A percentile compares a stretch with the other conserved stretches of the same genome.
Conservation (phyloP, 345 rosid species). For the Lenwebbia sp. region DNA sequence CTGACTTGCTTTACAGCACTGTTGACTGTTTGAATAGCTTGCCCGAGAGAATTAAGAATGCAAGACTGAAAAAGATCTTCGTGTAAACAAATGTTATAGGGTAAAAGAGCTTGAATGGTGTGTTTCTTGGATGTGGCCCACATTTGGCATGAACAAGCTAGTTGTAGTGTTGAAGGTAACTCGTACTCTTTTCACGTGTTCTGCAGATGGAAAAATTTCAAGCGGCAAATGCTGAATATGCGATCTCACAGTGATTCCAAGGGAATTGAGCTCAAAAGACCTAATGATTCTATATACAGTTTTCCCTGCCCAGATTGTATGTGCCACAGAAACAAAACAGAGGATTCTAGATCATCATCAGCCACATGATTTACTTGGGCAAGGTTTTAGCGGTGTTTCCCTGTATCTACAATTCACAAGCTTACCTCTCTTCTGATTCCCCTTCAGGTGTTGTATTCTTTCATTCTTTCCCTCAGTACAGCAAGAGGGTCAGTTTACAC, state of each 20-base stretch:
- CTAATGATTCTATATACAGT: constrained; percentile 74
- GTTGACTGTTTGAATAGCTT: neutral
- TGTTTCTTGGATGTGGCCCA: neutral
- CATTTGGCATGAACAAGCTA: neutral
- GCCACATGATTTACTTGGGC: constrained; percentile 17
- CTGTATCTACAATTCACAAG: constrained; percentile 12
- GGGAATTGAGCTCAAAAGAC: constrained; percentile 86
- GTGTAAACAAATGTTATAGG: neutral
- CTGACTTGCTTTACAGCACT: neutral
- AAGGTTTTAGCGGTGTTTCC: constrained; percentile 1
- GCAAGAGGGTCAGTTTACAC: constrained; percentile 20
- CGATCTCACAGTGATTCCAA: constrained; percentile 88
- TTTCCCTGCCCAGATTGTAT: constrained; percentile 98
- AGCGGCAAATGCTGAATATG: constrained; percentile 83
- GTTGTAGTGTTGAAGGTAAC: neutral
- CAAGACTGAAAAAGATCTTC: neutral
- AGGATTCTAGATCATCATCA: constrained; percentile 32
- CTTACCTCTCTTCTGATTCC: constrained; percentile 17
- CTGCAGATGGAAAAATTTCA: constrained; percentile 87
- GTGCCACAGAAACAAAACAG: constrained; percentile 66
- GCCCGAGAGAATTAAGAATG: neutral
- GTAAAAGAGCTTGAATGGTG: neutral
- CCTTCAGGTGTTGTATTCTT: neutral
- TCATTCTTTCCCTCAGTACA: constrained; percentile 8
- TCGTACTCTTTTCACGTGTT: neutral